Conservation (phyloP, 345 rosid species). For the Laguncularia racemosa region DNA sequence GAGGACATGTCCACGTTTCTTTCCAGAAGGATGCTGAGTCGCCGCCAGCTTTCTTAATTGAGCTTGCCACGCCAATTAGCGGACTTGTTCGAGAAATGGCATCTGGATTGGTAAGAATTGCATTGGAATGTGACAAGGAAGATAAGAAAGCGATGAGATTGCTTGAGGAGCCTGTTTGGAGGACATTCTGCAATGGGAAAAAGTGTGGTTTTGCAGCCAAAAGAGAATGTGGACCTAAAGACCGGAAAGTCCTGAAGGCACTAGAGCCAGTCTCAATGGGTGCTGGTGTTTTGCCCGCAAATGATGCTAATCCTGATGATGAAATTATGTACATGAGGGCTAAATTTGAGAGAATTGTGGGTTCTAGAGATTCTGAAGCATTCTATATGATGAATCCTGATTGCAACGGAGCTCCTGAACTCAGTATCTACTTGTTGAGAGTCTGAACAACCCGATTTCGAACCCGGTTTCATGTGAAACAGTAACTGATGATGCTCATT, state of each 20-base stretch:
- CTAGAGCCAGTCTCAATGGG: conserved; percentile 97
- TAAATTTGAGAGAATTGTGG: conserved; percentile 86
- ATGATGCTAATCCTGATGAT: conserved; percentile 15
- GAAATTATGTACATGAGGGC: conserved; percentile 92
- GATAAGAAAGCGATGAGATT: conserved; percentile 17
- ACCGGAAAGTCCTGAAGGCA: conserved; percentile 69
- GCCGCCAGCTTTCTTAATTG: conserved; percentile 30
- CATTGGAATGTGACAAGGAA: conserved; percentile 38
- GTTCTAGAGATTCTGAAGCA: conserved; percentile 97
- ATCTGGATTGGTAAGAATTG: conserved; percentile 35
- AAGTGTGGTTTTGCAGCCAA: conserved; percentile 72
- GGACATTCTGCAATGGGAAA: conserved; percentile 33
- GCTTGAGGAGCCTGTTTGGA: conserved; percentile 24
- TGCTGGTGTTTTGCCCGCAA: conserved; percentile 79
- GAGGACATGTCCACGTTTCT: conserved; percentile 31
- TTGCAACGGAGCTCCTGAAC: conserved; percentile 94
- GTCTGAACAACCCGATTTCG: conserved; percentile 21
- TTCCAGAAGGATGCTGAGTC: conserved; percentile 33
- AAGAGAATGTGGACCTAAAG: conserved; percentile 70
- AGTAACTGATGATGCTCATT: conserved; percentile 15
- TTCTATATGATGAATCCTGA: conserved; percentile 99
- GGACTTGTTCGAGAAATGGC: conserved; percentile 33
- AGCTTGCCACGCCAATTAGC: conserved; percentile 34
- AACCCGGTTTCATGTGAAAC: not conserved
- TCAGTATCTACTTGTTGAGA: conserved; percentile 89